Base-by-base conservation (phyloP, 192 early-diverging fungal species). In the Coemansia sp. region DNA sequence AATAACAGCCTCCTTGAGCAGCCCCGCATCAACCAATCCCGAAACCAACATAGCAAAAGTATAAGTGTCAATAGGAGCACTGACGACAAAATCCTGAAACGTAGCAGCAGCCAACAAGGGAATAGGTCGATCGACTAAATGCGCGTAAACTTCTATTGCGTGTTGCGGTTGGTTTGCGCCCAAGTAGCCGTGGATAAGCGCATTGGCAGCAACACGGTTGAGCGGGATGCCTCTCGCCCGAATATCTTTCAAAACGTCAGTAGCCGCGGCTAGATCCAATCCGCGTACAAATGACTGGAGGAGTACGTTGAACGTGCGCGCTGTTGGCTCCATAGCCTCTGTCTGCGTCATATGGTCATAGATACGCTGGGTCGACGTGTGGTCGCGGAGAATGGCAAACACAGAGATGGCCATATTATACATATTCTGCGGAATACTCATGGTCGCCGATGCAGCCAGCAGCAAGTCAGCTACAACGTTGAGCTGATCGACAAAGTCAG, bases 381-480 rank as follows among this genome's bases (percentile, higher is more conserved):
- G 62, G 52, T 78, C 77, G 1, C 71, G 63, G 18, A 72, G 60
- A 16, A 73, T 67, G 2, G 73, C 77, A 60, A 76, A 78, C 27
- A 61, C 52, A 0, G 76, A 70, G 9, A 83, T 83, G 20, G 76
- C 80, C 47, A 68, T 62, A 51, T 72, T 74, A 67, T 72, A 83
- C 34, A 83, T 42, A 38, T 75, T 71, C 42, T 70, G 75, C 29
- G 74, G 79, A 29, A 76, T 46, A 6, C 9, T 3, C 3, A 67
- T 16, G 8, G 16, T 15, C 3, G 9, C 27, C 22, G 65, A 62
- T 2, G 24, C 41, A 1, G 27, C 27, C 34, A 74, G 20, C 38
- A 82, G 65, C 6, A n/a, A 24, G 47, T 68, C 71, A 13, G 60
- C 16, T 1, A 57, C 51, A 3, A 11, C 7, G 33, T 44, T 38